These are phyloP conservation scores for Suhomyces canberraensis DNA, from an alignment of 805 yeast species.

Conservation along the genomic window DNA sequence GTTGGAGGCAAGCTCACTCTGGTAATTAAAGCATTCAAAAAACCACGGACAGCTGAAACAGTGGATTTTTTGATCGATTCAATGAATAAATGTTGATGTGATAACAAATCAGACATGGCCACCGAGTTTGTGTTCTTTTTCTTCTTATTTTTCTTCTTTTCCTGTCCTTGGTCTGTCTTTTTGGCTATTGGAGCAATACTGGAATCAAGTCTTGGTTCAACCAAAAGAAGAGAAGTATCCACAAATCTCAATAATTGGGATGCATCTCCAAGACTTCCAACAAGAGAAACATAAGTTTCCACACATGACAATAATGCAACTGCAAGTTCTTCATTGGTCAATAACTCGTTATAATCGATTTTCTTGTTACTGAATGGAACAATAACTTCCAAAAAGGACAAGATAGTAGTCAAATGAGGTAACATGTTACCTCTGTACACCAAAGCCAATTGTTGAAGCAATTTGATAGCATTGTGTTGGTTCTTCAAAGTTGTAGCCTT, in stretches of 20 bases:
- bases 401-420: conserved; percentile 49
- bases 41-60: conserved; percentile 33
- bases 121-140: conserved; percentile 41
- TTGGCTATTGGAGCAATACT: conserved; percentile 1
- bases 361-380: conserved; percentile 49
- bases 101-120: conserved; percentile 64
- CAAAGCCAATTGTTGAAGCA: conserved; percentile 36
- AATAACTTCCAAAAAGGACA: conserved; percentile 54
- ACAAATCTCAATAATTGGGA: conserved; percentile 53
- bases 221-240: conserved; percentile 49
- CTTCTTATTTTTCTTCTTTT: conserved; percentile 21
- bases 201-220: conserved; percentile 33
- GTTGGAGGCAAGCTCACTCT: conserved; percentile 57
- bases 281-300: conserved; percentile 24
- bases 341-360: conserved; percentile 28
- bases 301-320: conserved; percentile 33
- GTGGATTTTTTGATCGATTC: conserved; percentile 39
- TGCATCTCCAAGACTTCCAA: conserved; percentile 45
- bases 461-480: conserved; percentile 43
- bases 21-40: conserved; percentile 48
- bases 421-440: conserved; percentile 37
- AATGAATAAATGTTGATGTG: conserved; percentile 59
- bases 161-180: conserved; percentile 1
- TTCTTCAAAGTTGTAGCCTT: conserved; percentile 40
- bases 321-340: conserved; percentile 38